These are phyloP conservation scores for Rusavskia elegans DNA, from an alignment of 495 filamentous ascomycete species.

Conservation along the genomic window DNA sequence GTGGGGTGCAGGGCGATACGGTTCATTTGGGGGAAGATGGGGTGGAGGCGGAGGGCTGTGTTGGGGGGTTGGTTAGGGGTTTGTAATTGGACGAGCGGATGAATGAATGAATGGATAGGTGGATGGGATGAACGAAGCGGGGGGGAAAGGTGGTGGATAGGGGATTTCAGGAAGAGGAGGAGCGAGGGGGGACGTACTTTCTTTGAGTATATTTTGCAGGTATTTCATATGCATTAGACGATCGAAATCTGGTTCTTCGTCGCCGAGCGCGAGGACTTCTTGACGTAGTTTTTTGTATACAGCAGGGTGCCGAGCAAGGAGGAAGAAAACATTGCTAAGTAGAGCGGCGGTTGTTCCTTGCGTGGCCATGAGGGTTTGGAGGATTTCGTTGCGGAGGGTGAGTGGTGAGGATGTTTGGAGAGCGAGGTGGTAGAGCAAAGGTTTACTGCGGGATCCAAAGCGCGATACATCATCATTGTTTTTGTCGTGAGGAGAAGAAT, in stretches of 20 bases:
- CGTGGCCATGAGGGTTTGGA: conserved; percentile 17
- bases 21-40: conserved; percentile 33
- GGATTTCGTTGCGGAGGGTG: conserved; percentile 16
- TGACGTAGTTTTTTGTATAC: conserved; percentile 7
- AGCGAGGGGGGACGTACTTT: conserved; percentile 18
- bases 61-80: background rate
- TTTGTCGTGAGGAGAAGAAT: background rate
- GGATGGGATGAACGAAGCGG: no score
- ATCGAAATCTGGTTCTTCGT: conserved; percentile 9
- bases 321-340: conserved; percentile 11
- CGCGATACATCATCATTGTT: background rate
- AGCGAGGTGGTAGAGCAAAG: conserved; percentile 14
- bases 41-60: conserved; percentile 31
- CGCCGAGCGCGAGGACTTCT: conserved; percentile 9
- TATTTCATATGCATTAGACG: conserved; percentile 17
- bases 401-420: conserved; percentile 13
- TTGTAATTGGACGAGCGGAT: background rate
- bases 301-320: conserved; percentile 7
- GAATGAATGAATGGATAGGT: no score
- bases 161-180: no score
- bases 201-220: conserved; percentile 35
- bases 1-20: conserved; percentile 30
- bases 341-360: conserved; percentile 16
- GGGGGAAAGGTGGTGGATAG: no score
- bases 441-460: no score